Conservation (phyloP, 345 rosid species). For the Eucalyptus brandiana region DNA sequence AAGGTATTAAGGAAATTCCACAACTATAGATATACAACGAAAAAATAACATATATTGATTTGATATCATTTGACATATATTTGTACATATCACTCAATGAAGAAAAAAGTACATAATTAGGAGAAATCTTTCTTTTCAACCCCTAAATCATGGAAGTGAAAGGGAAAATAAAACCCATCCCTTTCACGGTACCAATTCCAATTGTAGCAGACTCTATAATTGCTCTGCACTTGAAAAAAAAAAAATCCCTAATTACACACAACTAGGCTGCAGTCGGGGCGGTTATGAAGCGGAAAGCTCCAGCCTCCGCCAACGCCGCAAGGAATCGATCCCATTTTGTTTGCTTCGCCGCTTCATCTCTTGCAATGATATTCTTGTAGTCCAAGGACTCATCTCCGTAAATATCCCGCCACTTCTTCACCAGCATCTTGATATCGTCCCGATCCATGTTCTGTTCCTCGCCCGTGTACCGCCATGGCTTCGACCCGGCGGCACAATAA, state of each 20-base stretch:
- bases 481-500: slow-evolving; percentile 30
- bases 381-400: slow-evolving; percentile 24
- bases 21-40: neutral
- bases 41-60: neutral
- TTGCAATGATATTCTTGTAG: neutral
- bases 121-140: neutral
- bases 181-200: too few relatives aligned
- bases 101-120: too few relatives aligned
- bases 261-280: slow-evolving; percentile 30
- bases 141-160: neutral
- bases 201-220: too few relatives aligned
- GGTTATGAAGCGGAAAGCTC: neutral
- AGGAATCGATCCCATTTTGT: neutral
- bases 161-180: neutral
- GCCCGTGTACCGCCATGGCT: slow-evolving; percentile 46
- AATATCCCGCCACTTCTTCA: slow-evolving; percentile 33
- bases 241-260: too few relatives aligned
- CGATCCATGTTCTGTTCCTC: slow-evolving; percentile 27
- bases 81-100: neutral
- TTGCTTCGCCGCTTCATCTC: neutral
- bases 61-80: neutral
- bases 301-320: slow-evolving; percentile 20
- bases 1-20: neutral
- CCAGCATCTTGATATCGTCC: slow-evolving; percentile 20
- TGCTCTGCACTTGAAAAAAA: too few relatives aligned